Evolutionary conservation across 164 flowering plant species (phyloP).

Genomic region (Piper betle): DNA sequence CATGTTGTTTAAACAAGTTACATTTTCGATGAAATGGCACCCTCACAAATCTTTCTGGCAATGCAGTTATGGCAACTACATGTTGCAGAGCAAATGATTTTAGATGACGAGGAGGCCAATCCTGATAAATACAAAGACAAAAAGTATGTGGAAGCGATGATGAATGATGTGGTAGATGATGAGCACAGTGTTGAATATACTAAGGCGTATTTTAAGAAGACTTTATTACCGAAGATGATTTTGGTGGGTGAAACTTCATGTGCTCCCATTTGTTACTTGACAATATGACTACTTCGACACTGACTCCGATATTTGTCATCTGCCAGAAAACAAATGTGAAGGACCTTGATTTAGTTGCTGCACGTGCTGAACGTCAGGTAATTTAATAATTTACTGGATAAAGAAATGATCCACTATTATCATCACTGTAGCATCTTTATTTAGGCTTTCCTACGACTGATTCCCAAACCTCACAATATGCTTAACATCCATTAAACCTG

Average conservation of each 20-base stretch:
- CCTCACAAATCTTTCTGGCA: background rate
- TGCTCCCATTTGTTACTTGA: background rate
- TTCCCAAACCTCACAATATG: too few species aligned
- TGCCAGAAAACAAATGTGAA: slow-evolving; percentile 69
- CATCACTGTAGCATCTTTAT: background rate
- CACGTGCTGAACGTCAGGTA: slow-evolving; percentile 90
- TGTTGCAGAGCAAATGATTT: slow-evolving; percentile 85
- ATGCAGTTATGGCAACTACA: slow-evolving; percentile 93
- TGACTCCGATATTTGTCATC: slow-evolving; percentile 2
- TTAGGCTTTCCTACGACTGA: too few species aligned
- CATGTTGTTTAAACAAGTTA: background rate
- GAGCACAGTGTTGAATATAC: slow-evolving; percentile 48
- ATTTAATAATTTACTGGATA: background rate
- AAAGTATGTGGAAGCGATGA: slow-evolving; percentile 37
- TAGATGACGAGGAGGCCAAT: slow-evolving; percentile 77
- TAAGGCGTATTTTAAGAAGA: slow-evolving; percentile 45
- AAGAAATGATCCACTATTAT: background rate
- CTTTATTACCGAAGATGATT: slow-evolving; percentile 46
- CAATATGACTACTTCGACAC: background rate
- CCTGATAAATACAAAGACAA: slow-evolving; percentile 77
- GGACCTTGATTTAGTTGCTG: slow-evolving; percentile 89
- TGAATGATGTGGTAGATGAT: slow-evolving; percentile 56
- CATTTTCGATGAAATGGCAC: background rate
- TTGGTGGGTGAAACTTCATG: slow-evolving; percentile 30
- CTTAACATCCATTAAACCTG: background rate